Evolutionary conservation across 257 asterid species (phyloP), one percentile per base, ranked within the genome.

Genomic region (Penstemon eatonii): DNA sequence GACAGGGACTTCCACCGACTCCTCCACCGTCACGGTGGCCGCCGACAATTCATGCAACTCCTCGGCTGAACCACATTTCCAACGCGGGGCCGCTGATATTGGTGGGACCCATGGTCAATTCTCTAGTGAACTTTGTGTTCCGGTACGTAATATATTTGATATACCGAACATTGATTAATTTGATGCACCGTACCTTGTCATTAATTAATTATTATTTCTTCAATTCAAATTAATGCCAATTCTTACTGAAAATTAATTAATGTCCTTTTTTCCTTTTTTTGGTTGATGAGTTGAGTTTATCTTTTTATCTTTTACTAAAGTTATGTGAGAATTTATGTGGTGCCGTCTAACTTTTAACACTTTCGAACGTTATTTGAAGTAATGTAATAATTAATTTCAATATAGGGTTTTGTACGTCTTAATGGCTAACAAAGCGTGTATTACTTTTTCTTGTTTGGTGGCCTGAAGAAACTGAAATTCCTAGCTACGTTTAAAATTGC

Each of bases 11-110:
- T 71, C 74, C 40, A 49, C 76, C 9, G 76, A 73, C 40, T 59
- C 77, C 36, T 52, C 84, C 2, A 25, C 33, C 2, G 2, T 25
- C 33, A 25, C 33, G 33, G 33, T 25, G 44, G 67, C 67, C 60
- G 40, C 72, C 4, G 91, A 84, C 58, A 73, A 57, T 50, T 80
- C 93, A 4, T 83, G 87, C 81, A 84, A 87, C 82, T 87, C 96
- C 33, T 25, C 33, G 33, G 75, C 64, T 0, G 84, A 73, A 11
- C 78, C 78, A 0, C 76, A 82, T 54, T 73, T 80, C 25, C 81
- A 70, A 13, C 81, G 70, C 47, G 55, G 69, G 0, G 61, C 78
- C 13, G 2, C 33, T 25, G 77, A 70, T 6, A 60, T 54, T 2
- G 33, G 33, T 25, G 33, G 33, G 33, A 25, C 33, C 33, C 33